These are phyloP conservation scores for Ceriops decandra DNA, from an alignment of 345 rosid genomes.

Conservation along the genomic window DNA sequence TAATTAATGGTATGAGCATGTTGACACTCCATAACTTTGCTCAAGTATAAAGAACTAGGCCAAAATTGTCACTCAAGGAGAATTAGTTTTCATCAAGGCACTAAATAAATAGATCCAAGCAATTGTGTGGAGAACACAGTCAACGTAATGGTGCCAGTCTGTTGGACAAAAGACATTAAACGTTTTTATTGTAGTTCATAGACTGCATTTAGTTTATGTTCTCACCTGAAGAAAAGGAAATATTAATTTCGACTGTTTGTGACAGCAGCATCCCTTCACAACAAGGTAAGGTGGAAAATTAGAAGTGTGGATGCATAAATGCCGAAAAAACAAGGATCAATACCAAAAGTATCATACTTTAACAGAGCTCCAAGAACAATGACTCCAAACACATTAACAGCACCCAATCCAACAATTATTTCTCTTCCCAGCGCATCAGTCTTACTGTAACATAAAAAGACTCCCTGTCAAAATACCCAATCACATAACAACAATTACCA, in stretches of 20 bases:
- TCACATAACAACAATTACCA: constrained; percentile 9
- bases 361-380: constrained; percentile 75
- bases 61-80: too few relatives aligned
- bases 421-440: constrained; percentile 67
- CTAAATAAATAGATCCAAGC: too few relatives aligned
- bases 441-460: constrained; percentile 50
- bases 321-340: constrained; percentile 5
- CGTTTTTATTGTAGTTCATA: not conserved
- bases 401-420: constrained; percentile 84
- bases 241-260: constrained; percentile 51
- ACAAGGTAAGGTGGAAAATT: constrained; percentile 21
- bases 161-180: not conserved
- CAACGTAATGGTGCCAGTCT: too few relatives aligned
- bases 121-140: too few relatives aligned
- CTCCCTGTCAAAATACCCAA: constrained; percentile 18
- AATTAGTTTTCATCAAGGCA: too few relatives aligned
- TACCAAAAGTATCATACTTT: constrained; percentile 45
- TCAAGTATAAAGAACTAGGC: too few relatives aligned
- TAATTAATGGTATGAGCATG: too few relatives aligned
- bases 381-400: constrained; percentile 81
- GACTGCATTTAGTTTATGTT: not conserved
- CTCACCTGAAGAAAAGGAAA: constrained; percentile 92
- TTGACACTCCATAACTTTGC: too few relatives aligned
- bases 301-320: constrained; percentile 3
- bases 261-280: constrained; percentile 55